A percentile compares a stretch with the other conserved stretches of the same genome.
Evolutionary conservation across 768 basidiomycete genomes (phyloP).

Genomic region (Daedalea quercina): DNA sequence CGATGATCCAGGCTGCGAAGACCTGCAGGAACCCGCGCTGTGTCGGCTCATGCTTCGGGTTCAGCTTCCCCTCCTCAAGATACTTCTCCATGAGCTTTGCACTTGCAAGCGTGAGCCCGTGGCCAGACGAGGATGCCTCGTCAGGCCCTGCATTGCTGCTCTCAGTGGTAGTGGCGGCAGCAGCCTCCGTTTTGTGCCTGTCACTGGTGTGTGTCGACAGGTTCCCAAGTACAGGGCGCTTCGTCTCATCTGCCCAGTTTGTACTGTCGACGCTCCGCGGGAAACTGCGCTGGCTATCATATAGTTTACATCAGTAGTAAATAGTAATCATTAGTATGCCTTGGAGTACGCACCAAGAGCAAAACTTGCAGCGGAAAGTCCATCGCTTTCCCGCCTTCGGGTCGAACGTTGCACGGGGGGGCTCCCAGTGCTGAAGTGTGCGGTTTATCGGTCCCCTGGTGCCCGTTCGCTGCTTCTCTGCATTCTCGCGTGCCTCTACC

Average conservation of each 20-base stretch:
- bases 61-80: conserved; percentile 28
- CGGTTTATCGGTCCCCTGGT: neutral
- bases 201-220: neutral
- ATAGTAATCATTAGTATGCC: neutral
- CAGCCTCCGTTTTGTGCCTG: neutral
- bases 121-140: neutral
- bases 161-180: neutral
- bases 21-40: conserved; percentile 16
- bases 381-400: neutral
- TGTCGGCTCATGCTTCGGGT: conserved; percentile 21
- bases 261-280: neutral
- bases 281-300: neutral
- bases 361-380: neutral
- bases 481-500: neutral
- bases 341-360: neutral
- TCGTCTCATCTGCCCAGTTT: neutral
- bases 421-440: conserved; percentile 1
- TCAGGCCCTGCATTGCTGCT: neutral
- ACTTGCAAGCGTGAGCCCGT: conserved; percentile 1
- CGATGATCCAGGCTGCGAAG: conserved; percentile 18
- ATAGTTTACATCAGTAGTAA: neutral
- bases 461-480: neutral
- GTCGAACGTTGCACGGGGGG: neutral
- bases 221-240: neutral
- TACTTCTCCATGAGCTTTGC: conserved; percentile 23